These are phyloP conservation scores for Citrullus mucosospermus DNA, from an alignment of 306 rosid species.

Conservation along the genomic window DNA sequence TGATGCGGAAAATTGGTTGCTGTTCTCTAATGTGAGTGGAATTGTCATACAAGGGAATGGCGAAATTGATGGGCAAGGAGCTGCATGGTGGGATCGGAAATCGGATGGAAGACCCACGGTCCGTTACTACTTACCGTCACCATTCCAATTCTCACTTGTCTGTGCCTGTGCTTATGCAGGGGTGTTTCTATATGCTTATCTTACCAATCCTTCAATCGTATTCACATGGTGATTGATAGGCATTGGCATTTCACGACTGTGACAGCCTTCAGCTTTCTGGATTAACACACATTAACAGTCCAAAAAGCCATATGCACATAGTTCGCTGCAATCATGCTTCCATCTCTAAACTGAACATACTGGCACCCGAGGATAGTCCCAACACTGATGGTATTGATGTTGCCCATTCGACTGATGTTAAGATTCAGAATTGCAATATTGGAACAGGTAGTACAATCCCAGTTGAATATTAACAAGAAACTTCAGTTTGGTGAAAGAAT, in stretches of 20 bases:
- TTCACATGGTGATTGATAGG: neutral
- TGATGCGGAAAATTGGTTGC: neutral
- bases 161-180: neutral
- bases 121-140: neutral
- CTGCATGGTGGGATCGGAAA: slow-evolving; percentile 4
- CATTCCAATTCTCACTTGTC: neutral
- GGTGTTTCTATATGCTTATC: neutral
- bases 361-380: slow-evolving; percentile 14
- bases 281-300: slow-evolving; percentile 7
- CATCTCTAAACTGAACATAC: neutral
- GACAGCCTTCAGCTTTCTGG: neutral
- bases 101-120: neutral
- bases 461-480: neutral
- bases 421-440: neutral
- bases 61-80: slow-evolving; percentile 8
- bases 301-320: neutral
- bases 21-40: neutral
- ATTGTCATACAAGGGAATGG: slow-evolving; percentile 1
- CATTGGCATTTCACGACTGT: neutral
- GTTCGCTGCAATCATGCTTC: slow-evolving; percentile 1
- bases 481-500: neutral
- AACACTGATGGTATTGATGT: slow-evolving; percentile 18
- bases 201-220: neutral
- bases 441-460: slow-evolving; percentile 4
- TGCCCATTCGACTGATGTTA: neutral